A percentile compares a stretch with the other conserved stretches of the same genome.
phyloP scores from a whole-genome alignment of 768 basidiomycete species.

The Tulasnella sp. region DNA sequence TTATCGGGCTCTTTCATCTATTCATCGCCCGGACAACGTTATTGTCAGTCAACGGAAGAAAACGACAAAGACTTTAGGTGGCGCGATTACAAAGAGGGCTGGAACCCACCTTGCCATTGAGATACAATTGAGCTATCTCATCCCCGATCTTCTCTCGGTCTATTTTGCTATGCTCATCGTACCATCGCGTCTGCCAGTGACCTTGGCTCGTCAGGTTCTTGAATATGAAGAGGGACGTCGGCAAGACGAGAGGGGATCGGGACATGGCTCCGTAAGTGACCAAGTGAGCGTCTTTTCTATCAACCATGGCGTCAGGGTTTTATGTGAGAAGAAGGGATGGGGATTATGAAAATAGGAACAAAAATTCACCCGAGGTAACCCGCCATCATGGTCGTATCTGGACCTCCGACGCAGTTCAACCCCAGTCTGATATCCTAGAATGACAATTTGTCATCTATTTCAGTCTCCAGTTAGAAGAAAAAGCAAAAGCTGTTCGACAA shows the following conservation, averaged over 20 bases:
- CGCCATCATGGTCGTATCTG: slow-evolving; percentile 56
- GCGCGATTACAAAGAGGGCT: neutral
- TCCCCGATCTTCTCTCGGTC: slow-evolving; percentile 43
- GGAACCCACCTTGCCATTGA: slow-evolving; percentile 38
- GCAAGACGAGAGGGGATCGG: slow-evolving; percentile 65
- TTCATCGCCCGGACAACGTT: neutral
- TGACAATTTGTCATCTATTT: too few relatives aligned
- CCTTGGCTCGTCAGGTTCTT: slow-evolving; percentile 66
- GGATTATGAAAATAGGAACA: too few relatives aligned
- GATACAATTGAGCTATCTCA: slow-evolving; percentile 43
- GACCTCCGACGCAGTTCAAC: slow-evolving; percentile 54
- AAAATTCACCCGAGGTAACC: slow-evolving; percentile 42
- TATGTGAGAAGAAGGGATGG: too few relatives aligned
- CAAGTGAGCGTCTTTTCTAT: slow-evolving; percentile 46
- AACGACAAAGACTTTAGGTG: neutral
- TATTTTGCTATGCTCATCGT: slow-evolving; percentile 34
- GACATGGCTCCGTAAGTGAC: slow-evolving; percentile 91
- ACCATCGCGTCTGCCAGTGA: slow-evolving; percentile 73
- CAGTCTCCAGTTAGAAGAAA: too few relatives aligned
- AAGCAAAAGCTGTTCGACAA: too few relatives aligned
- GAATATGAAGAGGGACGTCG: slow-evolving; percentile 75
- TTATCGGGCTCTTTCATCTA: slow-evolving; percentile 61
- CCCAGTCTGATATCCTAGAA: slow-evolving; percentile 35
- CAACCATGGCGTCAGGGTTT: too few relatives aligned
- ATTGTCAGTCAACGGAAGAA: neutral